Evolutionary conservation across 805 yeast genomes (phyloP).

Genomic region (Saturnispora quitensis): DNA sequence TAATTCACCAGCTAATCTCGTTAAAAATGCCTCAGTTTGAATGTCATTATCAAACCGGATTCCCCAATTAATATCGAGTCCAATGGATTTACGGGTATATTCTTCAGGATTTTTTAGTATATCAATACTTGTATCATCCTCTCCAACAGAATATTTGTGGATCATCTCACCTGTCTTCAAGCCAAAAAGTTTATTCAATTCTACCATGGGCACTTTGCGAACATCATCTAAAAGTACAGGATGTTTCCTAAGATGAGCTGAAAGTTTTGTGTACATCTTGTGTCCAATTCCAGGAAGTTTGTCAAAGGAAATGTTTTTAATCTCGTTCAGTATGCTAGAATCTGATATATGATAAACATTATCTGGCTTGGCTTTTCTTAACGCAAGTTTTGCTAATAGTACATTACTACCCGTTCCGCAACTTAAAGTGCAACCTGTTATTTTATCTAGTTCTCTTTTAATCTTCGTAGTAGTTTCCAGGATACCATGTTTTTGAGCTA

Average conservation of each 20-base stretch:
- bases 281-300: conserved; percentile 60
- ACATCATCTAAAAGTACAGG: conserved; percentile 33
- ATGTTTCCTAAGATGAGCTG: conserved; percentile 12
- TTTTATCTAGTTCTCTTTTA: conserved; percentile 31
- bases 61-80: conserved; percentile 89
- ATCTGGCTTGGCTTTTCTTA: conserved; percentile 71
- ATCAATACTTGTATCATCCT: conserved; percentile 53
- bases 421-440: conserved; percentile 62
- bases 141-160: conserved; percentile 52
- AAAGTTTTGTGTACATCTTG: conserved; percentile 40
- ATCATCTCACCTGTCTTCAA: conserved; percentile 60
- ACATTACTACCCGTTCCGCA: conserved; percentile 73
- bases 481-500: conserved; percentile 16
- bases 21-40: conserved; percentile 59
- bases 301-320: conserved; percentile 30
- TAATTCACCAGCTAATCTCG: conserved; percentile 51
- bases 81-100: conserved; percentile 62
- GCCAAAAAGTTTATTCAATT: conserved; percentile 49
- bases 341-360: conserved; percentile 39
- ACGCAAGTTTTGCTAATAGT: conserved; percentile 65
- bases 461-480: conserved; percentile 27
- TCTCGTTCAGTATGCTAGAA: conserved; percentile 21
- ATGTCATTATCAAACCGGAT: conserved; percentile 54
- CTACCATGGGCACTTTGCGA: conserved; percentile 24
- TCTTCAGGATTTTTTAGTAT: conserved; percentile 40